Evolutionary conservation across 805 yeast species (phyloP).

Genomic region (Wickerhamomyces rabaulensis): DNA sequence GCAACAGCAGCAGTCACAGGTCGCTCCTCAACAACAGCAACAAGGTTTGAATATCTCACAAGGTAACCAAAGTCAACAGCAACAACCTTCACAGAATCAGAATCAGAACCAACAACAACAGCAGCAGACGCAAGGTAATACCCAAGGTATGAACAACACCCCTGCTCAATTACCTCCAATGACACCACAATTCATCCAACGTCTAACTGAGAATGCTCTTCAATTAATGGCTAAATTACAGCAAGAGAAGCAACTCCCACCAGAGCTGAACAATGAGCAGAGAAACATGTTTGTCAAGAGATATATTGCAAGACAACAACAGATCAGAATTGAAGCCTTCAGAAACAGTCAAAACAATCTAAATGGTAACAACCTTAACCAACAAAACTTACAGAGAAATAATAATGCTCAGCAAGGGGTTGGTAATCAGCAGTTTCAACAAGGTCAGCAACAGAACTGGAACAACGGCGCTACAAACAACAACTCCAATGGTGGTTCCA

Average conservation of each 20-base stretch:
- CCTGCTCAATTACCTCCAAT: constrained; percentile 6
- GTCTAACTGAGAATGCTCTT: constrained; percentile 20
- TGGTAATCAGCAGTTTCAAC: neutral
- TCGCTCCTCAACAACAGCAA: constrained; percentile 30
- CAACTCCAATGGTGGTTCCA: neutral
- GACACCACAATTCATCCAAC: constrained; percentile 15
- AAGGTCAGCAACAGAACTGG: constrained; percentile 5
- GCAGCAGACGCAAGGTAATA: constrained; percentile 1
- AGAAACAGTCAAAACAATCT: constrained; percentile 5
- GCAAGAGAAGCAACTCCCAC: constrained; percentile 20
- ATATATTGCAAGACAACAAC: constrained; percentile 22
- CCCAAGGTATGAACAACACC: neutral
- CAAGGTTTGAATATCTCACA: constrained; percentile 6
- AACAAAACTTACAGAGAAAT: neutral
- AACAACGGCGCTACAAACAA: neutral
- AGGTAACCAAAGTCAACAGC: constrained; percentile 18
- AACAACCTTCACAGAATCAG: constrained; percentile 25
- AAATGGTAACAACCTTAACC: constrained; percentile 1
- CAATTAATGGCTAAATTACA: constrained; percentile 20
- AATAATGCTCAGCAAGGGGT: neutral
- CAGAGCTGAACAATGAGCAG: constrained; percentile 19
- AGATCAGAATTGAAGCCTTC: constrained; percentile 11
- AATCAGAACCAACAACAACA: constrained; percentile 27
- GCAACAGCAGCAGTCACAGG: constrained; percentile 28
- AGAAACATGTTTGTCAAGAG: constrained; percentile 19